Percentiles rank a stretch among this genome's conserved stretches.
Conservation (phyloP, 495 filamentous ascomycete genomes). For the Cairneyella variabilis region DNA sequence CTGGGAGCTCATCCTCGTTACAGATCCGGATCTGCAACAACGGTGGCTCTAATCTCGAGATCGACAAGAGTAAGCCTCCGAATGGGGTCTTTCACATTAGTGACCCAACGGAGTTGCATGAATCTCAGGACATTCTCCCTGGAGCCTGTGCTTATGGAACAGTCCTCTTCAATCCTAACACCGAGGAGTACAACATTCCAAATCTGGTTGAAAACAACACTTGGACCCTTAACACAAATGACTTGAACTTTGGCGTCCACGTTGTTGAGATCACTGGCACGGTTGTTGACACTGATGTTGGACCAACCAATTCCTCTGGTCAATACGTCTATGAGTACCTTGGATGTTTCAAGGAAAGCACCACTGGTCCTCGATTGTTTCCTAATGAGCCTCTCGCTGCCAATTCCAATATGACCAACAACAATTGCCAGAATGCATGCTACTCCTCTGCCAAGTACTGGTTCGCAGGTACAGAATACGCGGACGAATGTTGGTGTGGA, state of each 20-base stretch:
- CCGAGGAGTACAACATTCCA: conserved; percentile 22
- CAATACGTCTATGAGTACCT: conserved; percentile 28
- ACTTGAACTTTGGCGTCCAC: conserved; percentile 27
- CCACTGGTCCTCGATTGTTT: conserved; percentile 14
- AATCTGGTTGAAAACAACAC: conserved; percentile 20
- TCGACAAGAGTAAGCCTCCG: conserved; percentile 32
- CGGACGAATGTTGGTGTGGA: conserved; percentile 24
- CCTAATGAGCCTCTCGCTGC: conserved; percentile 15
- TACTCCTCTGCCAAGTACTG: background rate
- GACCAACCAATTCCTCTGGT: conserved; percentile 28
- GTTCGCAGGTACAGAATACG: conserved; percentile 23
- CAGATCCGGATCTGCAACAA: conserved; percentile 31
- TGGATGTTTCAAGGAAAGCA: conserved; percentile 26
- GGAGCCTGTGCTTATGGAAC: conserved; percentile 28
- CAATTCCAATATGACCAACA: conserved; percentile 9
- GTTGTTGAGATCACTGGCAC: conserved; percentile 25
- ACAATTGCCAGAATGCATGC: conserved; percentile 17
- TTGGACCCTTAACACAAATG: conserved; percentile 32
- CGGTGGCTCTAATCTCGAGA: conserved; percentile 29
- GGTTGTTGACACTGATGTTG: conserved; percentile 22
- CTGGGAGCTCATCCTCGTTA: conserved; percentile 17
- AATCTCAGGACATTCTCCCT: conserved; percentile 25
- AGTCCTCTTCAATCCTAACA: conserved; percentile 25
- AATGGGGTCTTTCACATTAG: conserved; percentile 20
- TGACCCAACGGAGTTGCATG: conserved; percentile 27